Evolutionary conservation across 2,329 filamentous ascomycete species (phyloP).

Genomic region (Colletotrichum cereale): DNA sequence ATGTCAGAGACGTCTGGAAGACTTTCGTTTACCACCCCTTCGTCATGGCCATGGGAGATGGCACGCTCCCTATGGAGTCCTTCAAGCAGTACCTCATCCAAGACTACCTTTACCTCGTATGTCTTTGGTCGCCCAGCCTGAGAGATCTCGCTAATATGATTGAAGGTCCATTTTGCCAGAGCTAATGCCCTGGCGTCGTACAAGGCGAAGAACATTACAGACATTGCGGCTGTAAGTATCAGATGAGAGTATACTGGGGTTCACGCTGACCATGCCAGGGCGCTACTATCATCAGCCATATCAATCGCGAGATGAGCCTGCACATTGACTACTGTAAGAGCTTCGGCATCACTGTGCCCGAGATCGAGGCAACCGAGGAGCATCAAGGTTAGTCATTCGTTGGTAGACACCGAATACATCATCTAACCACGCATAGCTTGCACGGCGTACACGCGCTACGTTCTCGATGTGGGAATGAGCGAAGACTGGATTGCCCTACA

Average conservation of each 20-base stretch:
- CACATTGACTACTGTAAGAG: constrained; percentile 86
- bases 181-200: constrained; percentile 89
- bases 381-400: constrained; percentile 69
- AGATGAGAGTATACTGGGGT: constrained; percentile 42
- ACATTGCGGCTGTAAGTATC: constrained; percentile 74
- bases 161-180: constrained; percentile 84
- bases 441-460: constrained; percentile 85
- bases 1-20: constrained; percentile 81
- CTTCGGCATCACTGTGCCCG: constrained; percentile 80
- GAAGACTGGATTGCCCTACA: constrained; percentile 91
- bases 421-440: constrained; percentile 66
- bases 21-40: constrained; percentile 86
- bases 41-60: constrained; percentile 80
- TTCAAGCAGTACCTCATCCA: constrained; percentile 94
- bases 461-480: constrained; percentile 88
- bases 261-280: constrained; percentile 55
- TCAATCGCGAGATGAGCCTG: constrained; percentile 82
- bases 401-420: no score
- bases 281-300: constrained; percentile 79
- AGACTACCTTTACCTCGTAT: constrained; percentile 89
- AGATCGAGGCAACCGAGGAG: constrained; percentile 82
- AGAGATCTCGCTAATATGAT: background rate
- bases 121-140: constrained; percentile 39
- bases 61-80: constrained; percentile 77
- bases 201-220: constrained; percentile 80